Base-by-base conservation (phyloP, 1,139 yeast species). In the Diutina ranongensis region DNA sequence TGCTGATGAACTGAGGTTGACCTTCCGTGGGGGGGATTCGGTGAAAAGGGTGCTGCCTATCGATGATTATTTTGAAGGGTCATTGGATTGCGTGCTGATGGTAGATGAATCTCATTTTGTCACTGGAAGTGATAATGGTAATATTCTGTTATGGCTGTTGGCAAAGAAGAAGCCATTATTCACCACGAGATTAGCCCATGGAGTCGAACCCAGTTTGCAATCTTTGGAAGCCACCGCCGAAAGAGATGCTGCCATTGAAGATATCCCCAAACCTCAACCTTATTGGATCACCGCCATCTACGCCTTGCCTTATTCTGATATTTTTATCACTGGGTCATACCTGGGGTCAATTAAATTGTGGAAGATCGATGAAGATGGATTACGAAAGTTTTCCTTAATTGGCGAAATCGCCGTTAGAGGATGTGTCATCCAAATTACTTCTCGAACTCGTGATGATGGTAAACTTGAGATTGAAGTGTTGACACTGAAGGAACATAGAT, bases 41-140 rank as follows among this genome's bases (percentile, higher is more conserved):
- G 31, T 33, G 16, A 67, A 57, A 48, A 66, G 64, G 57, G 54
- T 60, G 49, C 63, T 60, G 46, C 61, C 58, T 35, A 61, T 60
- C 41, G 65, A 59, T 18, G 56, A 52, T 20, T 72, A 67, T 51
- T 67, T 79, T 45, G 97, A 92, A 61, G 98, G 98, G 12, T 80
- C 94, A 50, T 81, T 89, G 49, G 98, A 92, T 55, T 84, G 86
- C 54, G 94, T 89, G 33, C 69, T 85, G 5, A 88, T 89, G 97
- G 64, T 85, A 48, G 98, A 92, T 63, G 95, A 89, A 61, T 78
- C 89, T 27, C 88, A 85, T 60, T 92, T 92, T 58, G 80, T 92
- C 44, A 88, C 97, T 4, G 97, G 98, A 2, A 81, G 95, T 16
- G 98, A 94, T 60, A 92, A 89, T 58, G 98, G 98, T 42, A 84